Conservation (phyloP, 148 eudicot species). For the Persicaria maculosa region DNA sequence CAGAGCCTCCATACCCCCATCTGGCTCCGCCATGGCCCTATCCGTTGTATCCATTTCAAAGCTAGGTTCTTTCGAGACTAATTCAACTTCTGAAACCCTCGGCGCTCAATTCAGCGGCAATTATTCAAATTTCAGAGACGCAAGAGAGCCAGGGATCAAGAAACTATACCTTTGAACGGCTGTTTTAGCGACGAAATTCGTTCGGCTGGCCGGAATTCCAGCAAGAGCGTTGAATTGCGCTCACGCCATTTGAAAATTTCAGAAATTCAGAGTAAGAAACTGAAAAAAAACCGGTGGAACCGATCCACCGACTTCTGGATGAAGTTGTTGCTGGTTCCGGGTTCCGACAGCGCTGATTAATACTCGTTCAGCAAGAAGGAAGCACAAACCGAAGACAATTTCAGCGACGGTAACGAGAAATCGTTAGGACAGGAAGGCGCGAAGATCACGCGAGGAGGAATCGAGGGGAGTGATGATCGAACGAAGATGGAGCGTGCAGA, state of each 20-base stretch:
- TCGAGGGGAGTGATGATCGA: not conserved
- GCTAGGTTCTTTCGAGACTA: no score
- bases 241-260: not conserved
- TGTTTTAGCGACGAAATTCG: no score
- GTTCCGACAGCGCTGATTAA: not conserved
- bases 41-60: no score
- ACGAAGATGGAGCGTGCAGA: constrained; percentile 1
- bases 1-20: constrained; percentile 18
- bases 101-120: not conserved
- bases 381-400: not conserved
- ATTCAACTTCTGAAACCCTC: not conserved
- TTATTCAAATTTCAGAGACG: not conserved
- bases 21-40: not conserved
- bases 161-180: not conserved
- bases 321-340: not conserved
- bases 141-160: not conserved
- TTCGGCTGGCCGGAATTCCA: not conserved
- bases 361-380: not conserved
- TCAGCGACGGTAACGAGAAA: not conserved
- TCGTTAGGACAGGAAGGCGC: not conserved
- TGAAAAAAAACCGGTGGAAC: not conserved
- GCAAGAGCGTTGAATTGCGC: not conserved
- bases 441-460: not conserved
- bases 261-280: not conserved
- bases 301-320: not conserved